Base-by-base conservation (phyloP, 2,329 filamentous ascomycete species). In the Pseudodiploospora longispora region DNA sequence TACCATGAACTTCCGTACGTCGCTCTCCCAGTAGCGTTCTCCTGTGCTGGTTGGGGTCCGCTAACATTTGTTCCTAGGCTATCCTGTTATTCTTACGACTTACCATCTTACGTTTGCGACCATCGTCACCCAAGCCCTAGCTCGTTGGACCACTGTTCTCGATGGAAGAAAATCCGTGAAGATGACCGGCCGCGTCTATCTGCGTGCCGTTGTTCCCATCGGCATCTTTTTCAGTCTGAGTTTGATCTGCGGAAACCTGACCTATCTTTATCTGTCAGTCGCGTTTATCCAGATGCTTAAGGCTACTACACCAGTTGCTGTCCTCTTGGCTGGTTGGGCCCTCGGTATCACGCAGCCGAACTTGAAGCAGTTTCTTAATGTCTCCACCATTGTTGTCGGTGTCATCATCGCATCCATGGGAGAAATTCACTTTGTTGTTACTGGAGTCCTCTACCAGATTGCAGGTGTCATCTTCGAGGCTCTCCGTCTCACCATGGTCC, bases 241-340 rank as follows among this genome's bases (percentile, higher is more conserved):
- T 68, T 77, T 97, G 72, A 96, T 97, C 63, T 96, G 89, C 68
- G 89, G 90, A 61, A 97, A 97, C 72, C 70, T 95, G 68, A 89
- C 91, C 56, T 97, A 97, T 64, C 79, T 96, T 44, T 95, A 96
- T 68, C 80, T 97, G 49, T 93, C 85, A 54, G 91, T 97, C 47
- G 86, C 91, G 48, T 97, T 97, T 67, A 97, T 97, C 60, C 91
- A 97, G 75, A 97, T 97, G 91, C 82, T 97, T 66, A 97, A 97
- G 85, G 93, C 93, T 54, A 96, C 89, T 36, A 97, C 87, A 30
- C 93, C 93, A 10, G 90, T 97, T 47, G 90, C 89, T 43, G 90
- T 97, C 42, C 80, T 98, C 34, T 69, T 97, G 54, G 85, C 87
- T 35, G 87, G 88, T 54, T 97, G 93, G 91, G 73, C 76, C 42